Evolutionary conservation across 108 stramenopile genomes (phyloP).

Genomic region (Fistulifera pelliculosa): DNA sequence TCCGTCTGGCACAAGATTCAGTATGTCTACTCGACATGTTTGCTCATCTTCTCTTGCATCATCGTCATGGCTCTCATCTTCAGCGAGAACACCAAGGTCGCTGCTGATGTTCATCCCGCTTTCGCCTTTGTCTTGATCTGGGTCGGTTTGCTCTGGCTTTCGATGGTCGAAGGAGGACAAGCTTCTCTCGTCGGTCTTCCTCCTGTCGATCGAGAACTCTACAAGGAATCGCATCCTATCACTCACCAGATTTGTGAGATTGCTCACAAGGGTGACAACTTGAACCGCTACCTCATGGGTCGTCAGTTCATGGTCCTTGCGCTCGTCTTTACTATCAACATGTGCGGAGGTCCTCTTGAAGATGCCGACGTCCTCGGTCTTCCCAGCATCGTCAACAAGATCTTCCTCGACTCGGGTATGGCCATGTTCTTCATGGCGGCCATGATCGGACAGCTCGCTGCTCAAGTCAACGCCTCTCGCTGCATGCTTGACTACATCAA

Average conservation of each 20-base stretch:
- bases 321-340: conserved; percentile 58
- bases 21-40: conserved; percentile 7
- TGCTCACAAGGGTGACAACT: conserved; percentile 73
- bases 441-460: conserved; percentile 31
- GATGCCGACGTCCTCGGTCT: conserved; percentile 50
- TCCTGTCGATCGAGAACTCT: conserved; percentile 50
- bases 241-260: conserved; percentile 43
- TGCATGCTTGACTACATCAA: conserved; percentile 72
- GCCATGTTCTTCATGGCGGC: conserved; percentile 28
- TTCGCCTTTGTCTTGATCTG: conserved; percentile 41
- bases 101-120: conserved; percentile 40
- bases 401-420: conserved; percentile 68
- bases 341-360: conserved; percentile 49
- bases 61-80: conserved; percentile 22
- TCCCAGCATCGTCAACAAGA: conserved; percentile 36
- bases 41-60: conserved; percentile 14
- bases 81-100: conserved; percentile 50
- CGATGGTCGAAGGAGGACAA: conserved; percentile 75
- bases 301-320: conserved; percentile 81
- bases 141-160: conserved; percentile 45
- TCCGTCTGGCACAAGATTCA: neutral
- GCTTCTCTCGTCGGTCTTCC: conserved; percentile 68
- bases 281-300: conserved; percentile 77
- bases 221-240: conserved; percentile 62
- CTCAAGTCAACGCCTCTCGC: conserved; percentile 57